These are phyloP conservation scores for Candida stauntonica DNA, from an alignment of 805 yeast genomes.

Conservation along the genomic window DNA sequence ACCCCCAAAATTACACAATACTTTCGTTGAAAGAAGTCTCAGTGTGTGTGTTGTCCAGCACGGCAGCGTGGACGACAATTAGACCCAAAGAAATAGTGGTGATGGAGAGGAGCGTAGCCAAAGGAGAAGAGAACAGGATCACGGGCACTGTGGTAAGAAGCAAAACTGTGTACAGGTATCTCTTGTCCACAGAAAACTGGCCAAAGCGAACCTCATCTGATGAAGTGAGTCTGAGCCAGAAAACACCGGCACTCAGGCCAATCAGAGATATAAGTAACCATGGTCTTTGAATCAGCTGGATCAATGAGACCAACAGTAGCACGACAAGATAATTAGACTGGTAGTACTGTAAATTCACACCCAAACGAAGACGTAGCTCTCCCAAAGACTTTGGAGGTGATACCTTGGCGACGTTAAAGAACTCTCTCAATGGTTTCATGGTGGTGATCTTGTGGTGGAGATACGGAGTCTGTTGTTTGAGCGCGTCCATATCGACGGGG, in stretches of 20 bases:
- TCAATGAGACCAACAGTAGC: constrained; percentile 11
- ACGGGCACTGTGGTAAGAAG: constrained; percentile 18
- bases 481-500: constrained; percentile 14
- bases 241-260: constrained; percentile 8
- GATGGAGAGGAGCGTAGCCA: constrained; percentile 12
- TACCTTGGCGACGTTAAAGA: constrained; percentile 17
- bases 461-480: constrained; percentile 22
- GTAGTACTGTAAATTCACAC: constrained; percentile 18
- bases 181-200: constrained; percentile 16
- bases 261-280: constrained; percentile 15
- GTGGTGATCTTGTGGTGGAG: constrained; percentile 23
- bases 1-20: constrained; percentile 5
- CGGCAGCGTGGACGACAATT: constrained; percentile 15
- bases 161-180: constrained; percentile 11
- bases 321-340: constrained; percentile 24
- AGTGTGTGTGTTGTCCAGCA: constrained; percentile 11
- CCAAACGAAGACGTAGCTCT: constrained; percentile 14
- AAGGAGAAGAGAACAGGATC: constrained; percentile 18
- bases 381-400: constrained; percentile 10
- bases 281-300: constrained; percentile 19
- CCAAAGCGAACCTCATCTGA: constrained; percentile 9
- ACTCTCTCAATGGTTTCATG: constrained; percentile 20
- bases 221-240: constrained; percentile 9
- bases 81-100: constrained; percentile 10
- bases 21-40: constrained; percentile 25